phyloP scores from a whole-genome alignment of 768 basidiomycete species.

The Mycena belliarum region DNA sequence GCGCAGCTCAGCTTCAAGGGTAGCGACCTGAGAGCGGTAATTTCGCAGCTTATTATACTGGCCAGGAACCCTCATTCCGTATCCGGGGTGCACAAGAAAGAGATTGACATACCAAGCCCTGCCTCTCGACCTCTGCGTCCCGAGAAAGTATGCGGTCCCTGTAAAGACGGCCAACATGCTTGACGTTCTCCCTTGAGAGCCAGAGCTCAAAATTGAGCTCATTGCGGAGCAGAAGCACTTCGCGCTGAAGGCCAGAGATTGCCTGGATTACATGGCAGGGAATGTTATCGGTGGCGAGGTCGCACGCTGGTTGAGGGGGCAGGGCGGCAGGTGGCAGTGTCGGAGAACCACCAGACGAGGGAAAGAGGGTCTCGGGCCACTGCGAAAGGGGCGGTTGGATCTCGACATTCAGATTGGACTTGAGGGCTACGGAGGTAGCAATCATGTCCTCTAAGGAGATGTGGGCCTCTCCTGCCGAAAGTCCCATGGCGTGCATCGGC shows the following conservation, averaged over 20 bases:
- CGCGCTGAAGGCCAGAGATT: conserved; percentile 72
- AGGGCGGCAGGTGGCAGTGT: conserved; percentile 13
- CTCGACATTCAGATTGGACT: conserved; percentile 67
- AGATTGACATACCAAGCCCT: conserved; percentile 62
- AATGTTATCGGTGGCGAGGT: conserved; percentile 24
- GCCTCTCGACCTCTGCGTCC: conserved; percentile 79
- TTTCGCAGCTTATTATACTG: conserved; percentile 85
- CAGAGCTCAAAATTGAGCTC: conserved; percentile 87
- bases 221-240: conserved; percentile 71
- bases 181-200: conserved; percentile 77
- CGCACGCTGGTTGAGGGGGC: conserved; percentile 3
- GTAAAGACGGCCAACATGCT: conserved; percentile 80
- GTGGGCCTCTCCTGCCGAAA: conserved; percentile 38
- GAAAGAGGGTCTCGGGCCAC: conserved; percentile 54
- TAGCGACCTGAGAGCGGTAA: conserved; percentile 67
- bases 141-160: conserved; percentile 71
- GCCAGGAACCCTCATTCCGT: not conserved
- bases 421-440: conserved; percentile 68
- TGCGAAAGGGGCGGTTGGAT: conserved; percentile 51
- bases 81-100: not conserved
- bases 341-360: conserved; percentile 31
- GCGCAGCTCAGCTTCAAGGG: conserved; percentile 67
- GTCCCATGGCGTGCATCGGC: conserved; percentile 22
- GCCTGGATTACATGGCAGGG: conserved; percentile 60
- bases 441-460: conserved; percentile 80